Conservation (phyloP, 202 grass and related monocot species). For the Bolboschoenoplectus hybrid region DNA sequence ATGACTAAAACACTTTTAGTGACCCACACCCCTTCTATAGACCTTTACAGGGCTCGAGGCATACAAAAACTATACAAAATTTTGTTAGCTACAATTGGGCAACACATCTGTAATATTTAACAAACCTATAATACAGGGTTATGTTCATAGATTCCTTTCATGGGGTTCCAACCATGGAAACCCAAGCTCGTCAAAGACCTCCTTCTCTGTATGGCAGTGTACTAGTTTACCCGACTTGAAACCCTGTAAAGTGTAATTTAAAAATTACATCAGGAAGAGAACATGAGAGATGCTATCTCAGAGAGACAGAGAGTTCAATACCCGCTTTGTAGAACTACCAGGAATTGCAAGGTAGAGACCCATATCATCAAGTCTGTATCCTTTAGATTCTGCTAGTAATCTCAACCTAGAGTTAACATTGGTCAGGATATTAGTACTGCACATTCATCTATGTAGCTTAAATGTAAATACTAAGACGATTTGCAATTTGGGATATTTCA, state of each 20-base stretch:
- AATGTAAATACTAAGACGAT: constrained; percentile 3
- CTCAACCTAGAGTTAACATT: constrained; percentile 59
- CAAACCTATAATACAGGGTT: background rate
- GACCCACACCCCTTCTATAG: background rate
- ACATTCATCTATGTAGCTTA: constrained; percentile 14
- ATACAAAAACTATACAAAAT: constrained; percentile 39
- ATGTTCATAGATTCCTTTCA: constrained; percentile 67
- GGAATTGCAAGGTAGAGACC: constrained; percentile 76
- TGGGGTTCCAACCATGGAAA: constrained; percentile 85
- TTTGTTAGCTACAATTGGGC: background rate
- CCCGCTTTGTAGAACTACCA: constrained; percentile 62
- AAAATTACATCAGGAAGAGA: background rate
- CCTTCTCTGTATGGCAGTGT: constrained; percentile 77
- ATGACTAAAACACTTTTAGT: background rate
- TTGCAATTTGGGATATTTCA: constrained; percentile 11
- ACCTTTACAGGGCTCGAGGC: constrained; percentile 7
- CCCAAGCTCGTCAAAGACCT: constrained; percentile 80
- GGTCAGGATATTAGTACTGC: background rate
- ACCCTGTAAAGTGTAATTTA: constrained; percentile 47
- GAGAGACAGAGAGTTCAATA: constrained; percentile 37
- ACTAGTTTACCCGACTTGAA: constrained; percentile 60
- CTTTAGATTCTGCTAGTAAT: constrained; percentile 86
- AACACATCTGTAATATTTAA: constrained; percentile 7
- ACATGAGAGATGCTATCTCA: background rate
- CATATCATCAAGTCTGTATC: constrained; percentile 78